Conservation (phyloP, 2,329 filamentous ascomycete species). For the Kalaharituber pfeilii region DNA sequence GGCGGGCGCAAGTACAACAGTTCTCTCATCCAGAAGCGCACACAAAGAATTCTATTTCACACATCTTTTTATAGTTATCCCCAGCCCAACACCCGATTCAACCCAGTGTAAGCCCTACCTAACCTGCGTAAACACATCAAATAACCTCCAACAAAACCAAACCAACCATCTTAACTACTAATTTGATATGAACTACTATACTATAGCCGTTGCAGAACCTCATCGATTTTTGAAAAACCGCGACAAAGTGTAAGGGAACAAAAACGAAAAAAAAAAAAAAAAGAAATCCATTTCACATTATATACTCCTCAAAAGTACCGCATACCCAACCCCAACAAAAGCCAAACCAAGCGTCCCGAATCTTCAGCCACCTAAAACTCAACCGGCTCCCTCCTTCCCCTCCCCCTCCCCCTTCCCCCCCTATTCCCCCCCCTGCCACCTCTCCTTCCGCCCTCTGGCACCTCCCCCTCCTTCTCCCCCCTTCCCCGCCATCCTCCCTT, state of each 20-base stretch:
- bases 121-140: neutral
- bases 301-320: neutral
- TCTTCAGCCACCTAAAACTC: neutral
- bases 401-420: neutral
- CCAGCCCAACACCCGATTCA: too few relatives aligned
- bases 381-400: neutral
- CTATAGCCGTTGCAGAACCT: too few relatives aligned
- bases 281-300: neutral
- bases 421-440: neutral
- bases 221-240: neutral
- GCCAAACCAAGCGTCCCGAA: neutral
- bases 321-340: neutral
- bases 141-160: neutral
- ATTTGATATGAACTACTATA: too few relatives aligned
- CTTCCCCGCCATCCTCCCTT: neutral
- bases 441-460: neutral
- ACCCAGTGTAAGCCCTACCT: too few relatives aligned
- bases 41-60: too few relatives aligned
- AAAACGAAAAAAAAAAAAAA: neutral
- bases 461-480: neutral
- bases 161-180: neutral
- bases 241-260: neutral
- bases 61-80: too few relatives aligned
- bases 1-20: too few relatives aligned
- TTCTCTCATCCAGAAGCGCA: too few relatives aligned